Conservation (phyloP, 495 filamentous ascomycete species). For the Hypoxylon fragiforme region DNA sequence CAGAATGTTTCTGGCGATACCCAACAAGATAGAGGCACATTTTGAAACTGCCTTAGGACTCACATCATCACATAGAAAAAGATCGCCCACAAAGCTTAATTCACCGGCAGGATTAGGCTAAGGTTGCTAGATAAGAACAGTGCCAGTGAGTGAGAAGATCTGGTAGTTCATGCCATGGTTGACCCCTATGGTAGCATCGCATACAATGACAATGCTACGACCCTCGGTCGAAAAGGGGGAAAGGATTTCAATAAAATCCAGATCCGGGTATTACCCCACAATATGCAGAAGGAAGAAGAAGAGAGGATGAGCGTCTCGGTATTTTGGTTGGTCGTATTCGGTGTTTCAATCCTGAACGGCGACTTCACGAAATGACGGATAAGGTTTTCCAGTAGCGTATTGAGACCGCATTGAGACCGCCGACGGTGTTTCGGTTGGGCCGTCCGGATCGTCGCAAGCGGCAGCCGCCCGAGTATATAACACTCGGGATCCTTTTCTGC, state of each 20-base stretch:
- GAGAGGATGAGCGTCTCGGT: not conserved
- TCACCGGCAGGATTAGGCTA: slow-evolving; percentile 20
- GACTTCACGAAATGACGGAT: not conserved
- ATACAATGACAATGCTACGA: slow-evolving; percentile 13
- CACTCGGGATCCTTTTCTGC: not conserved
- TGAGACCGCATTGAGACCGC: too few relatives aligned
- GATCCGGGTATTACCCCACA: slow-evolving; percentile 6
- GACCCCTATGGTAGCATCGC: slow-evolving; percentile 12
- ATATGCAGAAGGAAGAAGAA: not conserved
- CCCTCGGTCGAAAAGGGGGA: not conserved
- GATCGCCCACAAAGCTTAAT: not conserved
- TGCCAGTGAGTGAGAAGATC: too few relatives aligned
- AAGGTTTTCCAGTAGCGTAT: not conserved
- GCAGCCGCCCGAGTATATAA: not conserved
- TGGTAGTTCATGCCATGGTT: slow-evolving; percentile 5
- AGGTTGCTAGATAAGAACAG: slow-evolving; percentile 2
- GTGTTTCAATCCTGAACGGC: slow-evolving; percentile 7
- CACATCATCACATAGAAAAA: not conserved
- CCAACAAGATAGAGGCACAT: too few relatives aligned
- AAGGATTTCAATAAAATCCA: not conserved
- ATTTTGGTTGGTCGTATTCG: not conserved
- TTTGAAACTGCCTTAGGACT: too few relatives aligned
- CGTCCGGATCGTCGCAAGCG: slow-evolving; percentile 9
- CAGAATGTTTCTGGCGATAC: too few relatives aligned
- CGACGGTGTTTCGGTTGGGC: slow-evolving; percentile 2